Conservation (phyloP, 441 rosid genomes). For the Pelargonium myrrhifolium region DNA sequence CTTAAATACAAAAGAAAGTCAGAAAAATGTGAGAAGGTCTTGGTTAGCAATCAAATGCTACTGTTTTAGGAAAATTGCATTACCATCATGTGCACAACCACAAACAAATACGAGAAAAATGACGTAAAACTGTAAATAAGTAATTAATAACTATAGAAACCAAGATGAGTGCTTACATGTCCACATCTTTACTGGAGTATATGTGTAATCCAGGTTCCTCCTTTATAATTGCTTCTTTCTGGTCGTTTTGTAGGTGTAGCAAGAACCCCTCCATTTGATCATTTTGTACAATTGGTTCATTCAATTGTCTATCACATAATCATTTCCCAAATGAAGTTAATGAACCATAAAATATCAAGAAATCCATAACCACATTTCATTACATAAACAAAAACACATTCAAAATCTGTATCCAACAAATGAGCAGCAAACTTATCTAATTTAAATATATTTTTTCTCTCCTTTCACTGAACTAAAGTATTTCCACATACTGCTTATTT, state of each 20-base stretch:
- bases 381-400: background rate
- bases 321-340: constrained; percentile 8
- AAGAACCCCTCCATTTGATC: constrained; percentile 87
- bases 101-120: constrained; percentile 1
- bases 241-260: constrained; percentile 74
- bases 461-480: background rate
- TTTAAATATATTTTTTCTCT: background rate
- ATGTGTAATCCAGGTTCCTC: constrained; percentile 63
- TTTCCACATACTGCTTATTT: background rate
- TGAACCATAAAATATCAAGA: background rate
- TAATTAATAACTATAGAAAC: background rate
- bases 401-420: background rate
- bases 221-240: constrained; percentile 50
- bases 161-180: constrained; percentile 49
- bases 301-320: constrained; percentile 45
- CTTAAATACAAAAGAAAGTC: background rate
- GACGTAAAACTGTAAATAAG: background rate
- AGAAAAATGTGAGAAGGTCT: background rate
- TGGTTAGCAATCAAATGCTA: background rate
- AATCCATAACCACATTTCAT: background rate
- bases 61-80: background rate
- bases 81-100: background rate
- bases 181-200: constrained; percentile 82
- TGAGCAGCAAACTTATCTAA: background rate
- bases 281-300: constrained; percentile 49